Evolutionary conservation across 768 basidiomycete species (phyloP), one percentile per base, ranked within the genome.

Genomic region (Naganishia vishniacii): DNA sequence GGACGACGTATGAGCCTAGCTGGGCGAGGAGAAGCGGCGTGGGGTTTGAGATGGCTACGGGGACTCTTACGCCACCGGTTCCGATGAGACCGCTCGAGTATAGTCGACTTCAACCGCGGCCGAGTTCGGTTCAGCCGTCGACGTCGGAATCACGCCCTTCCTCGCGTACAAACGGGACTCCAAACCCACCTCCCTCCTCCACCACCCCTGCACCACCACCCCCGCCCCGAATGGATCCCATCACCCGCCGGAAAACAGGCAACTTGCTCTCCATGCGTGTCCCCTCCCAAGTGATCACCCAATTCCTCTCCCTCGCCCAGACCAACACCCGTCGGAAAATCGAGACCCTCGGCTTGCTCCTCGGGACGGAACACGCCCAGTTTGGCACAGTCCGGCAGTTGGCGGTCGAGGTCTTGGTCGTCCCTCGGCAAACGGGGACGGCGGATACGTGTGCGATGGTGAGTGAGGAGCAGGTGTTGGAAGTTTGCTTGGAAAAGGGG

Each of bases 361-460:
- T 93, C 7, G 91, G 91, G n/a, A 85, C 81, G 74, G 32, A 49
- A 58, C 25, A 32, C 34, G n/a, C 67, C 49, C 45, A 62, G 61
- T 68, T 29, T 40, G 64, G 53, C 28, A 18, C 15, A 1, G 13
- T 53, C 25, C 4, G 84, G 83, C 29, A 80, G 80, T 71, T 84
- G 83, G 74, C 90, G 2, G 88, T 92, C n/a, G 86, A 88, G 61
- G 88, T 86, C 49, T 75, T 94, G 72, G 77, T 94, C 71, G 86
- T 94, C 18, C 91, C 91, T n/a, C 88, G 84, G 75, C 91, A 94
- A 71, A 86, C 85, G 64, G 86, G 88, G 65, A 90, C 89, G 67
- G 85, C 86, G 64, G 89, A 94, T 78, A 90, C 89, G n/a, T 94
- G 91, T 75, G 85, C 86, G 32, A 93, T 91, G 87, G 86, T 89